These are phyloP conservation scores for Gynostemma pentaphyllum DNA, from an alignment of 306 rosid genomes.

Conservation along the genomic window DNA sequence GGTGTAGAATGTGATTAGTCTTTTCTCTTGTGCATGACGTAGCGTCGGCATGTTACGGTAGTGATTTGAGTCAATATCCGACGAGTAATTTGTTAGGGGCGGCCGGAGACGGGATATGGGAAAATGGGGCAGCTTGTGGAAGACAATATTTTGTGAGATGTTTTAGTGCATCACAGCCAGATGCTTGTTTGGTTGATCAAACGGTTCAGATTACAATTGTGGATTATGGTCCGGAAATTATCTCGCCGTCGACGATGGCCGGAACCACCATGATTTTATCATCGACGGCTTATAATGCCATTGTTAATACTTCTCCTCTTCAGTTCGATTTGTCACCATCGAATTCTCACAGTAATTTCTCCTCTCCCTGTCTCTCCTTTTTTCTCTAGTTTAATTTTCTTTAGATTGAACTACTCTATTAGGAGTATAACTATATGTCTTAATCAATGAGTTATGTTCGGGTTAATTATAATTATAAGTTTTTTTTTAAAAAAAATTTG, in stretches of 20 bases:
- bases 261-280: constrained; percentile 51
- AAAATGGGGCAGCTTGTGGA: constrained; percentile 84
- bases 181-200: constrained; percentile 35
- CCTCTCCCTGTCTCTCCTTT: background rate
- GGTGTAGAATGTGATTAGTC: no score
- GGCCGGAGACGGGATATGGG: constrained; percentile 82
- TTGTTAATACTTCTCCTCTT: constrained; percentile 35
- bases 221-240: constrained; percentile 11
- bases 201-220: constrained; percentile 56
- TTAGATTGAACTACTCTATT: no score
- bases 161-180: constrained; percentile 46
- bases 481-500: no score
- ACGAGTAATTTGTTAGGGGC: constrained; percentile 59
- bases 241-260: constrained; percentile 5
- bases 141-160: constrained; percentile 71
- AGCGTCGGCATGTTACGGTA: constrained; percentile 62
- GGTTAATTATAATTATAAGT: no score
- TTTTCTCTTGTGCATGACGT: background rate
- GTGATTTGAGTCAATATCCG: constrained; percentile 46
- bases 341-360: constrained; percentile 62
- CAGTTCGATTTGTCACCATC: constrained; percentile 20
- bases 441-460: no score
- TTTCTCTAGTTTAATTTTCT: background rate
- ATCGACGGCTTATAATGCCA: constrained; percentile 34
- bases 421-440: no score